These are phyloP conservation scores for Combretum micranthum DNA, from an alignment of 345 rosid genomes.

Conservation along the genomic window DNA sequence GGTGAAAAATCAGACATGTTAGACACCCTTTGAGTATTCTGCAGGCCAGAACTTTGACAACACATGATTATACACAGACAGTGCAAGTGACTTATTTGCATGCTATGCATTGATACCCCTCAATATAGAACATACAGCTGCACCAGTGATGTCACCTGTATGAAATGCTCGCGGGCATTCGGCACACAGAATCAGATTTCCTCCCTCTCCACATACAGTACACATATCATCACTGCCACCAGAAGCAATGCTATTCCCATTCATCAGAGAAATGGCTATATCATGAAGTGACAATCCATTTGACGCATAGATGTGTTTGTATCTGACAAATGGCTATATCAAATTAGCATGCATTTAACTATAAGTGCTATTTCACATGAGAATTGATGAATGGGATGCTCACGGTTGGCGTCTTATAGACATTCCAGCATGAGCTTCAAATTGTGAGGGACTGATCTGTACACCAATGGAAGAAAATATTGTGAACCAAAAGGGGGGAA, in stretches of 20 bases:
- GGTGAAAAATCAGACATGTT: too few relatives aligned
- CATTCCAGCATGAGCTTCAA: conserved; percentile 99
- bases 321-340: conserved; percentile 37
- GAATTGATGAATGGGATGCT: conserved; percentile 27
- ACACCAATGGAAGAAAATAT: conserved; percentile 5
- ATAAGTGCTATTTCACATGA: conserved; percentile 6
- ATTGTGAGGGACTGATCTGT: conserved; percentile 98
- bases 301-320: conserved; percentile 82
- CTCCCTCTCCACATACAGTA: conserved; percentile 80
- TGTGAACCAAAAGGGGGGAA: conserved; percentile 4
- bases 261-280: conserved; percentile 75
- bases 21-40: too few relatives aligned
- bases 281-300: conserved; percentile 88
- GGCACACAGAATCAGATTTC: conserved; percentile 63
- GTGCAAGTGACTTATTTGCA: too few relatives aligned
- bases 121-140: background rate
- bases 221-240: conserved; percentile 88
- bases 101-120: too few relatives aligned
- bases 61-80: too few relatives aligned
- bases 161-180: conserved; percentile 92
- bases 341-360: conserved; percentile 8
- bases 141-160: conserved; percentile 30
- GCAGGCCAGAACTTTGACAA: too few relatives aligned
- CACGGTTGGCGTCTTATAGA: conserved; percentile 99
- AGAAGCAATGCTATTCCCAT: conserved; percentile 63